These are phyloP conservation scores for Chrysoporthe cubensis DNA, from an alignment of 2,329 filamentous ascomycete species.

Conservation along the genomic window DNA sequence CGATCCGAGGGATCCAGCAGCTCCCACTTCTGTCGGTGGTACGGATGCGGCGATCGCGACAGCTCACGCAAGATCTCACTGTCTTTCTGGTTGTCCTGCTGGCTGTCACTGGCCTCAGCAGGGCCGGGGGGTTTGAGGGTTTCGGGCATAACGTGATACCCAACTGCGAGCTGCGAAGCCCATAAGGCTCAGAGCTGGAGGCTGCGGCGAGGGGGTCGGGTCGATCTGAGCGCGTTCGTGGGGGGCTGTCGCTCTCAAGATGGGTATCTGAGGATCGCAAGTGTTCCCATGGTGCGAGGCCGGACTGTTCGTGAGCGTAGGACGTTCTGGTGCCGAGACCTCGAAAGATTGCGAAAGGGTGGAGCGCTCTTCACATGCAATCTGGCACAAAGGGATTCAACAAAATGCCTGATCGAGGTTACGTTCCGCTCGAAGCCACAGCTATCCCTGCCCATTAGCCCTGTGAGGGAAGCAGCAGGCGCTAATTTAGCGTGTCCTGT, in stretches of 20 bases:
- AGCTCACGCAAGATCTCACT: constrained; percentile 50
- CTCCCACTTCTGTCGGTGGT: constrained; percentile 63
- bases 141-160: constrained; percentile 51
- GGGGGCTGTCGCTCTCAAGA: not conserved
- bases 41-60: constrained; percentile 70
- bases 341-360: constrained; percentile 13
- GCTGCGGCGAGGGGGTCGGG: constrained; percentile 4
- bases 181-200: constrained; percentile 8
- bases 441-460: constrained; percentile 16
- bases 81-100: constrained; percentile 38
- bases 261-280: not conserved
- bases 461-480: not conserved
- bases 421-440: constrained; percentile 9
- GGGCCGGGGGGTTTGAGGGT: constrained; percentile 44
- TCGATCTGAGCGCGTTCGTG: not conserved
- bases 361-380: constrained; percentile 27
- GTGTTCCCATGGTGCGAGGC: constrained; percentile 6
- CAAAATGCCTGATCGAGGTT: constrained; percentile 1
- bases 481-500: not conserved
- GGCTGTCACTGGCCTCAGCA: constrained; percentile 32
- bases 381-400: constrained; percentile 18
- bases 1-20: constrained; percentile 50
- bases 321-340: constrained; percentile 9
- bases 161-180: constrained; percentile 30
- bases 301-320: not conserved